phyloP scores from a whole-genome alignment of 2,329 filamentous ascomycete genomes.

The Cordyceps tenuipes region DNA sequence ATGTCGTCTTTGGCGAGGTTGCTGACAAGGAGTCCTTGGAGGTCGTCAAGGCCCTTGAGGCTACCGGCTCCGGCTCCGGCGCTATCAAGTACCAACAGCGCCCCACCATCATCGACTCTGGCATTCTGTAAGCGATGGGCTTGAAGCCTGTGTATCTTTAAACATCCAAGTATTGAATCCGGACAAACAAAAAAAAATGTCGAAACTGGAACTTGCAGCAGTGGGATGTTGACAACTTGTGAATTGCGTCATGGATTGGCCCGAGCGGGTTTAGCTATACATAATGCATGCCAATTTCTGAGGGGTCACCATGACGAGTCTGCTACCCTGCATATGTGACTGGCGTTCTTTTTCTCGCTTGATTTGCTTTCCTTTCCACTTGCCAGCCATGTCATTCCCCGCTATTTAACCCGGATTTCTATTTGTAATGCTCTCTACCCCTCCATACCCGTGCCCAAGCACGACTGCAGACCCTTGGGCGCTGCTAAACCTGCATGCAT shows the following conservation, averaged over 20 bases:
- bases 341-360: not conserved
- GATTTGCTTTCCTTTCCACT: not conserved
- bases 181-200: not conserved
- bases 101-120: slow-evolving; percentile 49
- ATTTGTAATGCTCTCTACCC: not conserved
- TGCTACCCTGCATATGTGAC: not conserved
- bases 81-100: slow-evolving; percentile 47
- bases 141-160: slow-evolving; percentile 16
- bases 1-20: slow-evolving; percentile 80
- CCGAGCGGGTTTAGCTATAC: not conserved
- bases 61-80: slow-evolving; percentile 47
- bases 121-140: slow-evolving; percentile 34
- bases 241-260: not conserved
- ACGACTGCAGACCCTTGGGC: not conserved
- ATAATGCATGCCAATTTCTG: slow-evolving; percentile 1
- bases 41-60: slow-evolving; percentile 54
- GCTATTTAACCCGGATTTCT: not conserved
- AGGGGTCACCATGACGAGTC: not conserved
- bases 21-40: slow-evolving; percentile 39
- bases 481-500: slow-evolving; percentile 7
- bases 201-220: not conserved
- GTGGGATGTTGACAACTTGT: not conserved
- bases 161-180: slow-evolving; percentile 5
- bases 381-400: not conserved
- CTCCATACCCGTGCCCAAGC: not conserved